Conservation (phyloP, 768 basidiomycete genomes). For the Heimioporus sp. region DNA sequence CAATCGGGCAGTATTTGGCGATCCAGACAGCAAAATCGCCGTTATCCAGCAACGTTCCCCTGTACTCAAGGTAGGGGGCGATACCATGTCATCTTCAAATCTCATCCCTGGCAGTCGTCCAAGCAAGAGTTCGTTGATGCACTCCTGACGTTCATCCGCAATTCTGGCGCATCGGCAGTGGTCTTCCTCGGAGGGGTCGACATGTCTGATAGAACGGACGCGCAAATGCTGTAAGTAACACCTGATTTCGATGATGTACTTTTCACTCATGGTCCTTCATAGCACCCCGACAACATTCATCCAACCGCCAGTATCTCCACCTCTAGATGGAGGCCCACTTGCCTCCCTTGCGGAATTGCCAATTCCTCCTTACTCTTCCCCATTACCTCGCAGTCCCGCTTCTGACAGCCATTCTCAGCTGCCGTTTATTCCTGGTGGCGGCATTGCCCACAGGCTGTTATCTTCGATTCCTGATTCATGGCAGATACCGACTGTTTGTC, state of each 20-base stretch:
- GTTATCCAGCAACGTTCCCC: constrained; percentile 81
- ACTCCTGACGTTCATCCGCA: constrained; percentile 55
- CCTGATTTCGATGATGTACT: neutral
- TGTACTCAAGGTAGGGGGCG: constrained; percentile 57
- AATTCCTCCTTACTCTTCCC: constrained; percentile 54
- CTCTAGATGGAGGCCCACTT: constrained; percentile 44
- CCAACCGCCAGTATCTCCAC: constrained; percentile 40
- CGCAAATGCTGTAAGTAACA: constrained; percentile 68
- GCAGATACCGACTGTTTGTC: constrained; percentile 51
- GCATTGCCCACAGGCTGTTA: constrained; percentile 66
- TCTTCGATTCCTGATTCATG: constrained; percentile 50
- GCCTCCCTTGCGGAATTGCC: constrained; percentile 44
- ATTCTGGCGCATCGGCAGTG: constrained; percentile 47
- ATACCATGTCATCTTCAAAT: neutral
- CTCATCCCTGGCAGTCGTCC: constrained; percentile 42
- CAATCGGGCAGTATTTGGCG: constrained; percentile 58
- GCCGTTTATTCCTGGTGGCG: constrained; percentile 80
- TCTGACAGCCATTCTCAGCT: constrained; percentile 32
- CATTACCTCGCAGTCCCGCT: constrained; percentile 37
- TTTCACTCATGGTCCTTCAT: constrained; percentile 1
- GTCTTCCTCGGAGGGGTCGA: constrained; percentile 78
- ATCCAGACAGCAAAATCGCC: constrained; percentile 44
- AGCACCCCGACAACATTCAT: constrained; percentile 71
- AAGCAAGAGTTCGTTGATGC: constrained; percentile 66
- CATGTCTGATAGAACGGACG: constrained; percentile 66